These are phyloP conservation scores for Tylopilus subfusipes DNA, from an alignment of 768 basidiomycete genomes.

Conservation along the genomic window DNA sequence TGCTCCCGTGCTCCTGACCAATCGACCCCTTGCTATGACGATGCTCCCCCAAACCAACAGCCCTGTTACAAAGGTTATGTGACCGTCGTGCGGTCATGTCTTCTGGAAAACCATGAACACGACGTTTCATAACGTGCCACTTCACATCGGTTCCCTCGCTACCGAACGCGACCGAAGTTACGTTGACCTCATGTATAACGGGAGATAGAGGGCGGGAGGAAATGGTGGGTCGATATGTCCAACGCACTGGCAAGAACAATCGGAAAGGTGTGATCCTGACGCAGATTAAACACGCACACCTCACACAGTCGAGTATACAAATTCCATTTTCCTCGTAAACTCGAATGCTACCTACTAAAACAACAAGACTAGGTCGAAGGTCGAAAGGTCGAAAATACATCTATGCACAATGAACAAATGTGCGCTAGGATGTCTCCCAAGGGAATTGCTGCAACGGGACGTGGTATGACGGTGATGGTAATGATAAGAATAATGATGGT, in stretches of 20 bases:
- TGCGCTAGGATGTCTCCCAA: slow-evolving; percentile 5
- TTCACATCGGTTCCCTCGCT: not conserved
- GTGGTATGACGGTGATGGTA: slow-evolving; percentile 5
- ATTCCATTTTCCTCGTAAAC: slow-evolving; percentile 3
- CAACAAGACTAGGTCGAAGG: slow-evolving; percentile 18
- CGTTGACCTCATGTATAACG: not conserved
- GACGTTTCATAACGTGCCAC: not conserved
- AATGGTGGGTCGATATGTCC: not conserved
- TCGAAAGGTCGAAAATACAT: slow-evolving; percentile 27
- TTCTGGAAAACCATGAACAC: not conserved
- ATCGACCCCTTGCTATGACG: too few species aligned
- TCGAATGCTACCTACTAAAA: slow-evolving; percentile 19
- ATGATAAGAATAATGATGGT: slow-evolving; percentile 4
- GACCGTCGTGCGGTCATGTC: slow-evolving; percentile 10
- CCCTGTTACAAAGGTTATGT: slow-evolving; percentile 19
- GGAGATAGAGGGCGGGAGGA: not conserved
- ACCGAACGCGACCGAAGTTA: not conserved
- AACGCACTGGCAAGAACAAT: not conserved
- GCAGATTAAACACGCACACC: not conserved
- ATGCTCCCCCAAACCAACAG: too few species aligned
- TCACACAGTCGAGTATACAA: not conserved
- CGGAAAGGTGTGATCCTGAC: not conserved
- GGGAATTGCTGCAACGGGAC: slow-evolving; percentile 3
- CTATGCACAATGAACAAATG: slow-evolving; percentile 18
- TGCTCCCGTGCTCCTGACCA: too few species aligned